Base-by-base conservation (phyloP, 352 stramenopile genomes). In the Phytophthora crassamura region DNA sequence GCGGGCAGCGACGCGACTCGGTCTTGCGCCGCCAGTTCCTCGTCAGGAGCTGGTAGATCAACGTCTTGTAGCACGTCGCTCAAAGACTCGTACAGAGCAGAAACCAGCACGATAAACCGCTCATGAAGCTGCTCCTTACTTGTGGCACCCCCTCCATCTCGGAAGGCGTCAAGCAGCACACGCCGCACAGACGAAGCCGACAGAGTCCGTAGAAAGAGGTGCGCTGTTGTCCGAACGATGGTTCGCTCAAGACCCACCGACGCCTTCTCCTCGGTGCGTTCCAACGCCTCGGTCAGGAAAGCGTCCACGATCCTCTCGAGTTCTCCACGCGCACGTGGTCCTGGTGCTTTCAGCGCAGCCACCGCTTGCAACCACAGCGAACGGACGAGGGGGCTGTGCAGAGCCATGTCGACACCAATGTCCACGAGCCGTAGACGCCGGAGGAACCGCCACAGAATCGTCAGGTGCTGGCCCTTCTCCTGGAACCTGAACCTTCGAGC, bases 71-170 rank as follows among this genome's bases (percentile, higher is more conserved):
- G 7, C 3, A 67, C 7, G 11, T 33, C 50, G 16, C 10, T 20
- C 8, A 74, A 20, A 2, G 32, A n/a, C 32, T 74, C 60, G 45
- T 74, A 70, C 7, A 70, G 8, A 41, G 67, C 49, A 6, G 51
- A 59, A 32, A 67, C 34, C 11, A 74, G 49, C n/a, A 30, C 14
- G 7, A 63, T 14, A 22, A 74, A 74, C 12, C 32, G 35, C 7
- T 40, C 40, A 18, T 64, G 45, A 10, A 73, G 33, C 15, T 57
- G 53, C 22, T 18, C 0, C 22, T 47, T 57, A 32, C 20, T 49
- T 0, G 16, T 47, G 30, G 40, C 40, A 38, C 5, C 16, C 5
- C 38, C 39, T 6, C 18, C 32, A 3, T 38, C 12, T 12, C 16
- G 25, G 8, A 50, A 62, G 14, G 60, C 50, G 7, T 38, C 49